Percentiles rank a stretch among this genome's conserved stretches.
These are phyloP conservation scores for Cutaneotrichosporon mucoides DNA, from an alignment of 1,284 basidiomycete species.

Conservation along the genomic window DNA sequence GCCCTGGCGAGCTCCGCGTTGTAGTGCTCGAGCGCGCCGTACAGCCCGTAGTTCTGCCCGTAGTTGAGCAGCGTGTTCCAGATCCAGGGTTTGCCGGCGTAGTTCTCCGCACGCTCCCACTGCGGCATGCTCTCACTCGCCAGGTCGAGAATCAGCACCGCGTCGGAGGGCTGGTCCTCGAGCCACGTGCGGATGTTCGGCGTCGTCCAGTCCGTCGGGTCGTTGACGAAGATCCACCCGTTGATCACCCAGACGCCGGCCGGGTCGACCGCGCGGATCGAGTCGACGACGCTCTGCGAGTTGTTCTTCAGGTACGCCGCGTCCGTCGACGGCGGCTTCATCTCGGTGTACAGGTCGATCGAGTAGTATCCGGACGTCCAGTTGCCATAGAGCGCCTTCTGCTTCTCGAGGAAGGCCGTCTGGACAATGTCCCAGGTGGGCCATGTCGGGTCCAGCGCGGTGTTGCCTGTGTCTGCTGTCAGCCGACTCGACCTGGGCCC, in stretches of 20 bases:
- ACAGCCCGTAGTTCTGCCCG: constrained; percentile 53
- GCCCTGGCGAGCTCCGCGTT: constrained; percentile 5
- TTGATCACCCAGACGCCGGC: constrained; percentile 53
- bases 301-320: constrained; percentile 40
- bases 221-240: constrained; percentile 50
- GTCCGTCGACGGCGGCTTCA: constrained; percentile 48
- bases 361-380: constrained; percentile 51
- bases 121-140: constrained; percentile 51
- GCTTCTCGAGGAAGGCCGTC: constrained; percentile 51
- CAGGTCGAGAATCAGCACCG: constrained; percentile 50
- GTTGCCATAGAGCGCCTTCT: constrained; percentile 49
- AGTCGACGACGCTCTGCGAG: constrained; percentile 5
- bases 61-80: constrained; percentile 52
- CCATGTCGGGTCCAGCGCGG: constrained; percentile 53
- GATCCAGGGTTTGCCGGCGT: constrained; percentile 53
- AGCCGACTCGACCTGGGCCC: too few relatives aligned
- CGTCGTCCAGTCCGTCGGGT: constrained; percentile 48
- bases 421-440: constrained; percentile 49
- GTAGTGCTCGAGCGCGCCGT: constrained; percentile 35
- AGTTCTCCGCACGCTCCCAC: constrained; percentile 51
- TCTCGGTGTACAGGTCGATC: constrained; percentile 55
- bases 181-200: constrained; percentile 40
- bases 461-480: constrained; percentile 40
- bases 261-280: constrained; percentile 50
- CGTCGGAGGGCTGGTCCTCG: background rate